Evolutionary conservation across 768 basidiomycete genomes (phyloP), one percentile per base, ranked within the genome.

Genomic region (Candolleomyces eurysporus): DNA sequence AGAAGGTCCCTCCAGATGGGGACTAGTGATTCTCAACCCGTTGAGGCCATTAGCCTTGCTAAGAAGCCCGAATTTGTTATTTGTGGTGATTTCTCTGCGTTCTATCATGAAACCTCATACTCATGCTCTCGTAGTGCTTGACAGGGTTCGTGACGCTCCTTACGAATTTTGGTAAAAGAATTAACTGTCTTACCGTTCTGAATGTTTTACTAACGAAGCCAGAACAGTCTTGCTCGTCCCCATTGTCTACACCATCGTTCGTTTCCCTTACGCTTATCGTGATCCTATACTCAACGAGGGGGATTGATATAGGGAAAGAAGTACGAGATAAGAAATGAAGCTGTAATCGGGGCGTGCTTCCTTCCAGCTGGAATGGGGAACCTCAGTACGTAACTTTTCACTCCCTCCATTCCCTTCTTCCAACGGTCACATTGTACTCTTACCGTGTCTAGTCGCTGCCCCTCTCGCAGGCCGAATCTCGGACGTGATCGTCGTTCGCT

Each of bases 201-300:
- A 7, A 9, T n/a, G 21, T 19, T 36, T 19, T 14, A 2, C 7
- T 21, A 30, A 21, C 21, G 22, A 42, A 22, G 7, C 13, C 50
- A 19, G 51, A 13, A 49, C 17, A 75, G 85, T 82, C 21, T 59
- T 90, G 2, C 67, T 89, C 53, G 69, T 87, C 17, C 89, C 90
- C 0, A 71, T 91, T 7, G 79, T 87, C 0, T 88, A 84, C 63
- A 90, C 88, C 0, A 77, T 91, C 31, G 89, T 90, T 63, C 63
- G 84, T 71, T n/a, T 19, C 2, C 55, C 51, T 30, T 22, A 7
- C 45, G 13, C 30, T 8, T 17, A 16, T 51, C 36, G 36, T 21
- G 30, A 49, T 8, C 17, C 9, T 21, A 16, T 11, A 10, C 1
- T 67, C 3, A 65, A 62, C 5, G 65, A 60, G 4, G 72, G 62